Evolutionary conservation across 768 basidiomycete species (phyloP).

Genomic region (Kwoniella sp.): DNA sequence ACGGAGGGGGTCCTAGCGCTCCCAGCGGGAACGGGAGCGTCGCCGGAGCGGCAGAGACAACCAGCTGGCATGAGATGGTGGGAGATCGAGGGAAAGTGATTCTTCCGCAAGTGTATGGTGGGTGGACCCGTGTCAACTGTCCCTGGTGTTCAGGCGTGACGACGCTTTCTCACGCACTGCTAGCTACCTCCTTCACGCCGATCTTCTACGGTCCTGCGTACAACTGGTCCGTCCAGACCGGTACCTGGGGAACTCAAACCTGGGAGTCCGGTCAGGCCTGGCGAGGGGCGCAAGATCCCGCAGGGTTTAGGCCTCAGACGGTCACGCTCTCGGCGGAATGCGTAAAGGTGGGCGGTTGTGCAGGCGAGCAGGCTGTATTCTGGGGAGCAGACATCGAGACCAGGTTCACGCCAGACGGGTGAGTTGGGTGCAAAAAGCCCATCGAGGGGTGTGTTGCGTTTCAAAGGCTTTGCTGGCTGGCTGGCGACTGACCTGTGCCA

Average conservation of each 20-base stretch:
- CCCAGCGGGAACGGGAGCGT: no score
- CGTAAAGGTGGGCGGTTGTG: constrained; percentile 6
- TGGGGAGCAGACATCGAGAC: constrained; percentile 15
- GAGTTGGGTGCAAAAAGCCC: not conserved
- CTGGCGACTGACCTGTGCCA: no score
- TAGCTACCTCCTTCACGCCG: constrained; percentile 13
- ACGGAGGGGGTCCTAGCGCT: not conserved
- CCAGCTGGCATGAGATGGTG: constrained; percentile 2
- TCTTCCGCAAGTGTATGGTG: constrained; percentile 12
- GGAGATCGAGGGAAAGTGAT: constrained; percentile 6
- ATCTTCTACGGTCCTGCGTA: not conserved
- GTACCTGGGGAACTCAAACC: not conserved
- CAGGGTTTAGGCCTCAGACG: constrained; percentile 4
- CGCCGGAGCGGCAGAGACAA: not conserved
- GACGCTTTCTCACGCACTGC: not conserved
- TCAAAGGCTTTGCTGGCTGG: not conserved
- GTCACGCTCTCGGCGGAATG: constrained; percentile 4
- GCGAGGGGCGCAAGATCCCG: not conserved
- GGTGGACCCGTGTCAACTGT: not conserved
- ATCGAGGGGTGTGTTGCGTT: not conserved
- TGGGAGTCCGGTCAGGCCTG: constrained; percentile 12
- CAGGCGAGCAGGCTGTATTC: constrained; percentile 1
- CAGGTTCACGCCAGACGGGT: constrained; percentile 14
- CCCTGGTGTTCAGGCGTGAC: not conserved
- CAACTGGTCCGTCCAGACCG: no score